These are phyloP conservation scores for Onygena corvina DNA, from an alignment of 2,329 filamentous ascomycete species.

Conservation along the genomic window DNA sequence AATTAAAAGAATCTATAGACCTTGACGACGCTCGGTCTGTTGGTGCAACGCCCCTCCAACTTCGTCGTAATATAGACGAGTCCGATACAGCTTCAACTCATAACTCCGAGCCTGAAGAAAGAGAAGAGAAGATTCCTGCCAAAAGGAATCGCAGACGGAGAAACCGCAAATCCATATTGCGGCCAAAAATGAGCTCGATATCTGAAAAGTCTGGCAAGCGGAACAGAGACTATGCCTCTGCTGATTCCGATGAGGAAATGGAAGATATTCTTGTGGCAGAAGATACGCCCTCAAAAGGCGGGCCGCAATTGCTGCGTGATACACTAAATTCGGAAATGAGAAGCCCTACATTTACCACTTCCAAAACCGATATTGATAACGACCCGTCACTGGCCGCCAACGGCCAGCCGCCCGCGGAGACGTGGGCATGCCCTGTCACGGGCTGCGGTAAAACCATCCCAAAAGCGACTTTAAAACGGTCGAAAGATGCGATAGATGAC, in stretches of 20 bases:
- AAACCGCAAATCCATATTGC: slow-evolving; percentile 34
- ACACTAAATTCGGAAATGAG: slow-evolving; percentile 24
- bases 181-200: slow-evolving; percentile 30
- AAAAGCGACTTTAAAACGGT: slow-evolving; percentile 25
- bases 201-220: slow-evolving; percentile 34
- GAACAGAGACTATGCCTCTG: slow-evolving; percentile 24
- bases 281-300: slow-evolving; percentile 27
- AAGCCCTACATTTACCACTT: slow-evolving; percentile 23
- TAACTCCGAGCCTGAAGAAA: slow-evolving; percentile 24
- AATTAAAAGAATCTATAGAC: slow-evolving; percentile 27
- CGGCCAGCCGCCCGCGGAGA: slow-evolving; percentile 20
- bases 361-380: slow-evolving; percentile 15
- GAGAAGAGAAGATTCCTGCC: slow-evolving; percentile 15
- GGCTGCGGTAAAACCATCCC: slow-evolving; percentile 25
- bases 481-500: slow-evolving; percentile 24
- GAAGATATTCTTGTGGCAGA: slow-evolving; percentile 23
- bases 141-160: slow-evolving; percentile 21
- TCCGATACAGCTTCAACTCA: slow-evolving; percentile 12
- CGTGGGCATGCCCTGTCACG: slow-evolving; percentile 25
- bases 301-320: slow-evolving; percentile 26
- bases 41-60: slow-evolving; percentile 26
- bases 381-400: background rate
- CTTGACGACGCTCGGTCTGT: slow-evolving; percentile 20
- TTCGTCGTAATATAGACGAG: slow-evolving; percentile 20
- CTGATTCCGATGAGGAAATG: slow-evolving; percentile 23